Conservation (phyloP, 352 stramenopile genomes). For the Pythium grandisporangium region DNA sequence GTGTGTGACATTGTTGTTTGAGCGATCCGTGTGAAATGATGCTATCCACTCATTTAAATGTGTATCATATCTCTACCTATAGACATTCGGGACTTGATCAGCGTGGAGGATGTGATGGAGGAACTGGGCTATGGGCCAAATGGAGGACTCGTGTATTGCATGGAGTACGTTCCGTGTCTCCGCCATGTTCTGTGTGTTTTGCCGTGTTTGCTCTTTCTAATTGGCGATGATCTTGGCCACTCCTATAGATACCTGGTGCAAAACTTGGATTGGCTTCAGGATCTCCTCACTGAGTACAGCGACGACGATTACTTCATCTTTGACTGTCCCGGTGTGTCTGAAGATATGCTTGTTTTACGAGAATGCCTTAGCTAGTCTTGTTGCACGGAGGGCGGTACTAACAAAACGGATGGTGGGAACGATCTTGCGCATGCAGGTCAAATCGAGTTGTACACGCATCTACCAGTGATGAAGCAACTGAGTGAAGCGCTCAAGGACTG, state of each 20-base stretch:
- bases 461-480: constrained; percentile 88
- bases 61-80: too few species aligned
- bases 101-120: constrained; percentile 96
- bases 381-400: too few species aligned
- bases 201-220: too few species aligned
- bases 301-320: constrained; percentile 98
- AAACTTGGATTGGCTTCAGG: constrained; percentile 95
- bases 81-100: constrained; percentile 94
- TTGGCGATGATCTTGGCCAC: background rate
- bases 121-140: constrained; percentile 97
- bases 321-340: constrained; percentile 93
- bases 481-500: constrained; percentile 77
- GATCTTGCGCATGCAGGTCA: constrained; percentile 61
- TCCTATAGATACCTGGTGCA: constrained; percentile 82
- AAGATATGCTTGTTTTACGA: too few species aligned
- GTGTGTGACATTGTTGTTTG: background rate
- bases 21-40: too few species aligned
- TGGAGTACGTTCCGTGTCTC: constrained; percentile 96
- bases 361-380: too few species aligned
- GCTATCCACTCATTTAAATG: too few species aligned
- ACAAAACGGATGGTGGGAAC: too few species aligned
- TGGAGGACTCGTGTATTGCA: constrained; percentile 97
- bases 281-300: constrained; percentile 86
- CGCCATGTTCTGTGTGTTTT: too few species aligned
- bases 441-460: constrained; percentile 88